Evolutionary conservation across 371 early-diverging fungal genomes (phyloP).

Genomic region (Mucor plumbeus): DNA sequence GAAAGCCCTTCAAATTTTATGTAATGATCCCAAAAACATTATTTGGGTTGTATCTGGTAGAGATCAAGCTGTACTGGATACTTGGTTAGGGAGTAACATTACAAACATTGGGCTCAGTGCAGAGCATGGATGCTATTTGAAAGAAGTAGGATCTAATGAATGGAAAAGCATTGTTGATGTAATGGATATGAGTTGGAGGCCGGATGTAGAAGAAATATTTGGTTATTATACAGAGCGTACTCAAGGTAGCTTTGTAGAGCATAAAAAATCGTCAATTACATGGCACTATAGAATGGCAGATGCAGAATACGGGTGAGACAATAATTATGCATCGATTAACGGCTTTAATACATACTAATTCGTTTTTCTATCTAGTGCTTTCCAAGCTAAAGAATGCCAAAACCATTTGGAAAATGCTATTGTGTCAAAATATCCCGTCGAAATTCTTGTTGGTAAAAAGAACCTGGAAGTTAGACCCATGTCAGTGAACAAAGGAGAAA

Average conservation of each 20-base stretch:
- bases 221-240: conserved; percentile 92
- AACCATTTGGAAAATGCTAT: conserved; percentile 86
- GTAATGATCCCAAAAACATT: conserved; percentile 78
- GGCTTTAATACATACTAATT: background rate
- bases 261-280: conserved; percentile 81
- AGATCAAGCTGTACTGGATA: conserved; percentile 84
- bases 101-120: conserved; percentile 84
- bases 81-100: conserved; percentile 76
- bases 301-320: conserved; percentile 71
- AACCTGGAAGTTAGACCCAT: conserved; percentile 93
- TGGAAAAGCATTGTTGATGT: conserved; percentile 87
- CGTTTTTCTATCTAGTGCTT: conserved; percentile 10
- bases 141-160: conserved; percentile 73
- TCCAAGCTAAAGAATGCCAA: conserved; percentile 92
- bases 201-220: conserved; percentile 89
- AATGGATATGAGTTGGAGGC: conserved; percentile 88
- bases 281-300: conserved; percentile 95
- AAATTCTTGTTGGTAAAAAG: conserved; percentile 95
- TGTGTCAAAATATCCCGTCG: conserved; percentile 87
- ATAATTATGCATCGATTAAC: background rate
- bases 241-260: conserved; percentile 83
- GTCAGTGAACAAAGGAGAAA: conserved; percentile 89
- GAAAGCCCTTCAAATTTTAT: conserved; percentile 62
- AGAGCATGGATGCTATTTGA: conserved; percentile 94
- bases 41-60: conserved; percentile 95